Evolutionary conservation across 2,329 filamentous ascomycete species (phyloP).

Genomic region (Canariomyces notabilis): DNA sequence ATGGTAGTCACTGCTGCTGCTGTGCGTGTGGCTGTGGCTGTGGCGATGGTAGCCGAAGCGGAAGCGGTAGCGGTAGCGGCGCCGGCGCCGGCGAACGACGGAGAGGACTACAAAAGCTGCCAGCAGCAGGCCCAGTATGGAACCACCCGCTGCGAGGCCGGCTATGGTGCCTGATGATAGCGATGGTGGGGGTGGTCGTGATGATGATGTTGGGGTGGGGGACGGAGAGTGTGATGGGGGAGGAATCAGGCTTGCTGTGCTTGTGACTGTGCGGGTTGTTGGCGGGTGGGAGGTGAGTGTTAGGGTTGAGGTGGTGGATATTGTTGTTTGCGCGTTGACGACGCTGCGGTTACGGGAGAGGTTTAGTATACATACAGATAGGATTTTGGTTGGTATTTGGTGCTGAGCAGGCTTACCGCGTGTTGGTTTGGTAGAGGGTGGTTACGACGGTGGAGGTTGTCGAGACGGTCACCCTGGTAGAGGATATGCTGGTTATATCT

Average conservation of each 20-base stretch:
- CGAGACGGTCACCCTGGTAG: conserved; percentile 10
- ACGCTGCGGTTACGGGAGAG: conserved; percentile 12
- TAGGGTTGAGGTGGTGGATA: conserved; percentile 21
- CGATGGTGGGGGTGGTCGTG: conserved; percentile 7
- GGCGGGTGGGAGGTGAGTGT: conserved; percentile 19
- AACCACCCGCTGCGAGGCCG: conserved; percentile 18
- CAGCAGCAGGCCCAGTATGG: conserved; percentile 15
- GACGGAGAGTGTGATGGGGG: conserved; percentile 6
- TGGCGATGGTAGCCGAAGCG: background rate
- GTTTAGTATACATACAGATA: background rate
- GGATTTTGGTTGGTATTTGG: too few relatives aligned
- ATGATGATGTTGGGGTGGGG: background rate
- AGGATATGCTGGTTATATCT: conserved; percentile 13
- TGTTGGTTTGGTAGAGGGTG: conserved; percentile 19
- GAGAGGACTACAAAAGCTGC: conserved; percentile 18
- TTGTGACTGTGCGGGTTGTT: conserved; percentile 17
- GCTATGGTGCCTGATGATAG: conserved; percentile 19
- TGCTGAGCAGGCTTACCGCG: conserved; percentile 11
- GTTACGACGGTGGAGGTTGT: conserved; percentile 20
- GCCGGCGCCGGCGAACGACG: conserved; percentile 18
- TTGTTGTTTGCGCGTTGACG: conserved; percentile 20
- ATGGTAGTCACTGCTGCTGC: too few relatives aligned
- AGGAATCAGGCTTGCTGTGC: conserved; percentile 13
- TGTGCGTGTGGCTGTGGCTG: too few relatives aligned
- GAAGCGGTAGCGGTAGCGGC: background rate